Conservation (phyloP, 73 alveolate species). For the Symbiodinium natans region DNA sequence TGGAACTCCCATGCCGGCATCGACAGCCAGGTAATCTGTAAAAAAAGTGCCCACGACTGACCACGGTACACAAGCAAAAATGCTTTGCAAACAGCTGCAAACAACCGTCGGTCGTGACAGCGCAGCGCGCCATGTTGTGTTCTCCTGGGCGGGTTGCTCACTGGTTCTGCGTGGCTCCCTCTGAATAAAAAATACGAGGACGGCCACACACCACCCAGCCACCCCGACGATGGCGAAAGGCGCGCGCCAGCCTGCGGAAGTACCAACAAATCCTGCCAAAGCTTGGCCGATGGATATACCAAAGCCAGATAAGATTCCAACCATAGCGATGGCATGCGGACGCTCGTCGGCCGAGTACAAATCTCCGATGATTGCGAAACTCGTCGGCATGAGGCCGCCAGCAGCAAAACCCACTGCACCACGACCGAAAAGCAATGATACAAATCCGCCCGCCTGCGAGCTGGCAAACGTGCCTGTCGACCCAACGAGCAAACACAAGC, state of each 20-base stretch:
- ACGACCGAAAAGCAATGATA: conserved; percentile 29
- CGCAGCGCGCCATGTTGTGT: conserved; percentile 18
- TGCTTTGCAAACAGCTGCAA: conserved; percentile 38
- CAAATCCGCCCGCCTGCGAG: conserved; percentile 32
- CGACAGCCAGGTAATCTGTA: conserved; percentile 61
- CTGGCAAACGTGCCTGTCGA: conserved; percentile 56
- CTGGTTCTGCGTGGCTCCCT: neutral
- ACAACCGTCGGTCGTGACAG: conserved; percentile 35
- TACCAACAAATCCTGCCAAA: conserved; percentile 49
- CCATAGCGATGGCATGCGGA: conserved; percentile 82
- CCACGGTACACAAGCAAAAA: conserved; percentile 75
- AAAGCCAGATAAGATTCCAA: neutral
- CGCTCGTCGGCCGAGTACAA: conserved; percentile 71
- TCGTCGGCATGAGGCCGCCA: conserved; percentile 78
- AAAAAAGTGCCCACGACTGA: conserved; percentile 67
- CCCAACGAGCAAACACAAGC: conserved; percentile 45
- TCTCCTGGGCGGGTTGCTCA: neutral
- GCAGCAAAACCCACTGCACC: conserved; percentile 58
- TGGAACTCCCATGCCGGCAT: conserved; percentile 50
- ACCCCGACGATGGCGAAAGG: conserved; percentile 82
- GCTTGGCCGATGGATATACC: neutral
- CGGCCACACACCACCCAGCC: conserved; percentile 23
- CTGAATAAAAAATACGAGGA: neutral
- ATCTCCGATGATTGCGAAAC: conserved; percentile 67
- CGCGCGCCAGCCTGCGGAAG: conserved; percentile 73